phyloP scores from a whole-genome alignment of 805 yeast species.

The Wickerhamomyces subpelliculosus region DNA sequence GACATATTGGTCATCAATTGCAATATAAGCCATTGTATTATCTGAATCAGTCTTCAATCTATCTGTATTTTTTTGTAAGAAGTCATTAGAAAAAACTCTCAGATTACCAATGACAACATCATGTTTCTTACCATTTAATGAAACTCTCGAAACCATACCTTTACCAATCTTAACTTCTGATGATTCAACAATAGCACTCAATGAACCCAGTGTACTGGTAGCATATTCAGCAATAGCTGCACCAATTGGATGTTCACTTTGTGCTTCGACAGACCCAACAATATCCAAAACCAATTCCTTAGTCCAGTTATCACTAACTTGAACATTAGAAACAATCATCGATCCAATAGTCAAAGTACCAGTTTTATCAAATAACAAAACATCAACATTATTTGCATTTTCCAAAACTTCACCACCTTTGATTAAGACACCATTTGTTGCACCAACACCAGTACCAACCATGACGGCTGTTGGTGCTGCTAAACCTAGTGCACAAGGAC shows the following conservation, averaged over 20 bases:
- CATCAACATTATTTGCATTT: constrained; percentile 52
- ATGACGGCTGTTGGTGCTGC: constrained; percentile 98
- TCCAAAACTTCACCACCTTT: constrained; percentile 93
- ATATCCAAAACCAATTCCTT: constrained; percentile 36
- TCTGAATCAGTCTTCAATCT: constrained; percentile 23
- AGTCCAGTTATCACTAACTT: constrained; percentile 9
- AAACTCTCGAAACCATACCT: constrained; percentile 26
- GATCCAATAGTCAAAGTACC: constrained; percentile 89
- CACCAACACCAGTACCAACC: constrained; percentile 98
- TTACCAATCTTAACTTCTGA: constrained; percentile 30
- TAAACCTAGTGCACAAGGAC: constrained; percentile 96
- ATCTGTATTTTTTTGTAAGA: constrained; percentile 8
- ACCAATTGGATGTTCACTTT: constrained; percentile 87
- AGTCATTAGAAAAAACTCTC: constrained; percentile 10
- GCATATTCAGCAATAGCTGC: constrained; percentile 49
- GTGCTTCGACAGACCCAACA: constrained; percentile 51
- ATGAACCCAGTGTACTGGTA: constrained; percentile 6
- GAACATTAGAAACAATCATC: constrained; percentile 40
- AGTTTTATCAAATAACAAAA: constrained; percentile 86
- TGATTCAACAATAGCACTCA: constrained; percentile 8
- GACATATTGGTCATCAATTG: constrained; percentile 46
- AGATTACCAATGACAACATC: constrained; percentile 49
- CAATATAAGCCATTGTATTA: constrained; percentile 47
- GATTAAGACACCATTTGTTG: constrained; percentile 78
- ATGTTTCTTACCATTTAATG: constrained; percentile 16